phyloP scores from a whole-genome alignment of 768 basidiomycete species.

The Russula sp. region DNA sequence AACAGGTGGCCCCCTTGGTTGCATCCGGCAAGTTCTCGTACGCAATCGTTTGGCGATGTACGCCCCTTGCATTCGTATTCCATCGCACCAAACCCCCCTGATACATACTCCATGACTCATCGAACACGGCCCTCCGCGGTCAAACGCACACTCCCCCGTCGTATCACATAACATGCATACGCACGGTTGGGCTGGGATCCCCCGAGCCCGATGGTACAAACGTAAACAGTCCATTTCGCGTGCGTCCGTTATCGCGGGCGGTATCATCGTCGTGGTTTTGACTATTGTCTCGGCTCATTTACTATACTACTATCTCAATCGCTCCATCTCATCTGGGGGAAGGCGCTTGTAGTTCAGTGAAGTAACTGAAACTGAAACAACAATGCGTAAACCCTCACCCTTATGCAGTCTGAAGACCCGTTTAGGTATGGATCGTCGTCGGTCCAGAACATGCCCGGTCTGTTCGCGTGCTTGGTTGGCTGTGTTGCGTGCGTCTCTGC shows the following conservation, averaged over 20 bases:
- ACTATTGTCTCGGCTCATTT: neutral
- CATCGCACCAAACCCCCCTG: neutral
- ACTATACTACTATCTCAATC: neutral
- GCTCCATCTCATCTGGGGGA: neutral
- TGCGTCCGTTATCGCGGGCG: neutral
- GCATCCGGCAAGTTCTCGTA: conserved; percentile 2
- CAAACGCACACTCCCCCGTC: neutral
- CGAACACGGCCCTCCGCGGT: conserved; percentile 1
- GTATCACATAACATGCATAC: neutral
- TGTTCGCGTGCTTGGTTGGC: neutral
- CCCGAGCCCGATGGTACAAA: conserved; percentile 5
- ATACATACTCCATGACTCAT: neutral
- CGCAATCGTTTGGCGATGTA: conserved; percentile 4
- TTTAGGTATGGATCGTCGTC: conserved; percentile 1
- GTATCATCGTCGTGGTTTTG: neutral
- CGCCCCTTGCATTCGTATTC: neutral
- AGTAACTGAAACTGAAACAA: neutral
- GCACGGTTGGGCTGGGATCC: neutral
- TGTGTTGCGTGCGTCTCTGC: neutral
- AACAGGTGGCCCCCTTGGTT: neutral
- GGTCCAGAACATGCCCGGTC: neutral
- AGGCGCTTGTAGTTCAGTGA: neutral
- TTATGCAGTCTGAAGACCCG: neutral
- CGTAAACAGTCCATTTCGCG: conserved; percentile 2
- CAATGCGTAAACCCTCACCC: neutral